A percentile compares a stretch with the other conserved stretches of the same genome.
These are phyloP conservation scores for Aspergillus carbonarius DNA, from an alignment of 2,329 filamentous ascomycete species.

Conservation along the genomic window DNA sequence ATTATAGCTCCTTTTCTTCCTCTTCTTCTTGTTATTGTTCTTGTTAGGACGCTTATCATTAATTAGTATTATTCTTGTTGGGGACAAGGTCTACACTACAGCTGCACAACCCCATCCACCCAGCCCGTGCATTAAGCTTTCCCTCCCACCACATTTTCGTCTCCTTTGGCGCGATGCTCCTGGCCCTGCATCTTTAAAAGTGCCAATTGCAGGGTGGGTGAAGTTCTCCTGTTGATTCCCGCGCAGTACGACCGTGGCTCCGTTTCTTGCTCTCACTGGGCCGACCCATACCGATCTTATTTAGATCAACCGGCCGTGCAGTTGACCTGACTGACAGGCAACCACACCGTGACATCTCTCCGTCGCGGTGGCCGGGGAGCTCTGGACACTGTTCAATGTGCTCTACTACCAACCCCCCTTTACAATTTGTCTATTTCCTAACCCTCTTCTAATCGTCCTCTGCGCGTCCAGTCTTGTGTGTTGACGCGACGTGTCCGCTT, in stretches of 20 bases:
- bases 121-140: slow-evolving; percentile 3
- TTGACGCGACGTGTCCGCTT: slow-evolving; percentile 21
- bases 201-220: slow-evolving; percentile 8
- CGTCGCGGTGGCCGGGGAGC: slow-evolving; percentile 13
- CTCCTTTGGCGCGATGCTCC: slow-evolving; percentile 1
- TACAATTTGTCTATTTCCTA: neutral
- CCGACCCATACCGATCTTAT: slow-evolving; percentile 30
- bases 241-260: slow-evolving; percentile 4
- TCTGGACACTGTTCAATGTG: slow-evolving; percentile 7
- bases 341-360: slow-evolving; percentile 20
- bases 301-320: slow-evolving; percentile 26
- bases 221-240: neutral
- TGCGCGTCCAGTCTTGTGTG: slow-evolving; percentile 2
- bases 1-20: neutral
- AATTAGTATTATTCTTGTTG: neutral
- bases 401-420: neutral
- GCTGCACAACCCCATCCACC: neutral
- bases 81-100: no score
- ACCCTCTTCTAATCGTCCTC: neutral
- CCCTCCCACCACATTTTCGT: neutral
- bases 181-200: neutral
- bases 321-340: slow-evolving; percentile 12
- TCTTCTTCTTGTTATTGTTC: neutral
- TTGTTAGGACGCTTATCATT: neutral
- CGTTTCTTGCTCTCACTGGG: slow-evolving; percentile 24